Base-by-base conservation (phyloP, 2,329 filamentous ascomycete species). In the Penicillium olsonii region DNA sequence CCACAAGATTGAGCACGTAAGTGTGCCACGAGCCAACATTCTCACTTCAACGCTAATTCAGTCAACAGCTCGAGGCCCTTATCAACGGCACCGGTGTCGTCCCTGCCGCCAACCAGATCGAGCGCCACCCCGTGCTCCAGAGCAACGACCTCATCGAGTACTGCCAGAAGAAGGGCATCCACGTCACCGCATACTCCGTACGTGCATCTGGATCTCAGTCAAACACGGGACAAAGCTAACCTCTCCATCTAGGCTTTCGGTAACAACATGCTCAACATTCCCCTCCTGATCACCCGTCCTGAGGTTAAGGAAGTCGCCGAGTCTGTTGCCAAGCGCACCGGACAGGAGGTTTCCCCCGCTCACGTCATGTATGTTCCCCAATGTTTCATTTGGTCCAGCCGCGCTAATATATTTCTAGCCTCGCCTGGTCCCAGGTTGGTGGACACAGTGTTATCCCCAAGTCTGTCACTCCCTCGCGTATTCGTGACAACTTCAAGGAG, bases 81-180 rank as follows among this genome's bases (percentile, higher is more conserved):
- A 77, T 83, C 67, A 75, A 78, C 33, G 82, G 70, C 43, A 71
- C 69, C n/a, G 69, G 68, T 35, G 78, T 88, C 57, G 72, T 83
- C 1, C 85, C 85, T 1, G 82, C 82, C 2, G 79, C 80, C 58
- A 87, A 88, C 69, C 85, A 88, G 70, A 83, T 88, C 55, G 85
- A 88, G 66, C 83, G 83, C 43, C 84, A 88, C 66, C 84, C 85
- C 2, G 86, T 85, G 60, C 75, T 88, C 10, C 85, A 87, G 64
- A 85, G 83, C 63, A 71, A 72, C 2, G 74, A 79, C 15, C 70
- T 88, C 22, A 67, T 85, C 7, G 71, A 78, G 12, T 84, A 79
- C 68, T 83, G 79, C 70, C 69, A 78, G 45, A 66, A 75, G 55
- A 80, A 85, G 66, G 75, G 75, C 52, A 86, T 87, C 54, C 73